phyloP scores from a whole-genome alignment of 2,329 filamentous ascomycete genomes.

The Xylaria sp. region DNA sequence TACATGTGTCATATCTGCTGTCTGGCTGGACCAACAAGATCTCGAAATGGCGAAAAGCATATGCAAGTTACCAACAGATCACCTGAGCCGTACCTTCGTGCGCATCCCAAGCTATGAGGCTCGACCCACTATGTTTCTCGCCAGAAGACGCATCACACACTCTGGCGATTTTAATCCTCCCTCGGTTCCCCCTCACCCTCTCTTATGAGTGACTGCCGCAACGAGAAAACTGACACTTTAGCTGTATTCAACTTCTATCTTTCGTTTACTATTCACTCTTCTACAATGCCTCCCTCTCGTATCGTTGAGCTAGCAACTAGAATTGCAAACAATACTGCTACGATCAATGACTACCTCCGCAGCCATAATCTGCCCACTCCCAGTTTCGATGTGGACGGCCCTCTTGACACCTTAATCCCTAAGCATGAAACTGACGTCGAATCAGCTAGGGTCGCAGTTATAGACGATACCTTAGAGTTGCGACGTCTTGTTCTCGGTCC shows the following conservation, averaged over 20 bases:
- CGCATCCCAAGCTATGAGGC: too few relatives aligned
- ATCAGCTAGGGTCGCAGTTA: slow-evolving; percentile 28
- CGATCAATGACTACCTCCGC: slow-evolving; percentile 20
- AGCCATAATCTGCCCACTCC: slow-evolving; percentile 25
- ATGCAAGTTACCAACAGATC: too few relatives aligned
- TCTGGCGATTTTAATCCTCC: neutral
- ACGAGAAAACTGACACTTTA: neutral
- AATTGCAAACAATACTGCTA: slow-evolving; percentile 24
- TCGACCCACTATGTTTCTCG: neutral
- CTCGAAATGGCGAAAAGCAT: too few relatives aligned
- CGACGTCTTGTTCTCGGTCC: slow-evolving; percentile 32
- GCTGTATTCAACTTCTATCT: neutral
- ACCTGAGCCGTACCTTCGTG: too few relatives aligned
- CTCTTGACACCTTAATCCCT: slow-evolving; percentile 21
- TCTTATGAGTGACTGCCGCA: neutral
- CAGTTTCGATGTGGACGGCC: slow-evolving; percentile 30
- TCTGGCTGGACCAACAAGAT: too few relatives aligned
- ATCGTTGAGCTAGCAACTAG: slow-evolving; percentile 26
- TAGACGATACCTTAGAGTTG: slow-evolving; percentile 34
- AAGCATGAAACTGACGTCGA: slow-evolving; percentile 23
- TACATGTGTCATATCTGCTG: too few relatives aligned
- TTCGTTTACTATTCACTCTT: neutral
- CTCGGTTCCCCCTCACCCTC: neutral
- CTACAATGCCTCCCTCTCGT: slow-evolving; percentile 22
- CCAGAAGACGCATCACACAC: neutral